A percentile compares a stretch with the other conserved stretches of the same genome.
phyloP scores from a whole-genome alignment of 2,329 filamentous ascomycete genomes.

The Colletotrichum destructivum region DNA sequence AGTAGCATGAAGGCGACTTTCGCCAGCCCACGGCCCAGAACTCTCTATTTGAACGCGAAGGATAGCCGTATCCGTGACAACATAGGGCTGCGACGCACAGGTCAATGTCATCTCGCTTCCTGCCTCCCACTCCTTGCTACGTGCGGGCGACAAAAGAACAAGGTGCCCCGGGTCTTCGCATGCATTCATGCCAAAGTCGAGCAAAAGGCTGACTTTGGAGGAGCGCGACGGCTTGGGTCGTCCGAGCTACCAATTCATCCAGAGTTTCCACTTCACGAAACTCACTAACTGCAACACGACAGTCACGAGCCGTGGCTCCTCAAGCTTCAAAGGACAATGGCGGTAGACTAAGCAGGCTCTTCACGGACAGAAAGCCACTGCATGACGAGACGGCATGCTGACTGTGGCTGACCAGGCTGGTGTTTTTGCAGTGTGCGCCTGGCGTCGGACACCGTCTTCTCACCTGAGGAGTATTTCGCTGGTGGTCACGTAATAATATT shows the following conservation, averaged over 20 bases:
- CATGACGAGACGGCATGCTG: too few relatives aligned
- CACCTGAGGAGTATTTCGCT: constrained; percentile 7
- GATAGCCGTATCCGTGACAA: background rate
- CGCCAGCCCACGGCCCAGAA: background rate
- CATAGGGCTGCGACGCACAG: constrained; percentile 2
- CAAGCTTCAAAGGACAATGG: background rate
- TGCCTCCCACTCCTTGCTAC: background rate
- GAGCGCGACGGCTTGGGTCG: background rate
- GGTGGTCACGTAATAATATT: constrained; percentile 17
- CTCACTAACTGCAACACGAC: background rate
- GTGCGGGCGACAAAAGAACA: background rate
- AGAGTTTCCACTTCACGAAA: background rate
- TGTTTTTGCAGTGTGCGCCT: background rate
- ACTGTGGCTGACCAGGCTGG: too few relatives aligned
- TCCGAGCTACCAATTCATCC: background rate
- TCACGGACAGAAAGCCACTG: background rate
- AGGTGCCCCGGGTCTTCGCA: constrained; percentile 1
- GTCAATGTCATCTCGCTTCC: background rate
- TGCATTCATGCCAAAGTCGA: background rate
- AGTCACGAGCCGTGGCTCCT: constrained; percentile 9
- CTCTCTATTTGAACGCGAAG: background rate
- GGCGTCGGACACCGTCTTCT: background rate
- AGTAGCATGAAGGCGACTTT: background rate
- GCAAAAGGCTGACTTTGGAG: background rate
- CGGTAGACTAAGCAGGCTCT: background rate